Evolutionary conservation across 495 filamentous ascomycete species (phyloP).

Genomic region (Neurospora hispaniola): DNA sequence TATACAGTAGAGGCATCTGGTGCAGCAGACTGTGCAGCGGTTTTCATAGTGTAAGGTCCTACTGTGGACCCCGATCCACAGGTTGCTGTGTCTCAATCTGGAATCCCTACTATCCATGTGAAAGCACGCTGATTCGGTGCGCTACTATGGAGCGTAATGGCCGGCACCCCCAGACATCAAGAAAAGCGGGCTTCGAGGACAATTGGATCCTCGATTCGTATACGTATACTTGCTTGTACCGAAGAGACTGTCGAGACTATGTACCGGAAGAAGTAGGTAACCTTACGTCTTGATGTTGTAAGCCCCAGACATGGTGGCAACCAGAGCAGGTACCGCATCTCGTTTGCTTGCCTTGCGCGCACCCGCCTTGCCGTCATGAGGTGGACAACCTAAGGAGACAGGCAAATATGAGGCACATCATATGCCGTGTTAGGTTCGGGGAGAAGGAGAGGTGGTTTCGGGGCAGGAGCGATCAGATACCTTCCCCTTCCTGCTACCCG

Average conservation of each 20-base stretch:
- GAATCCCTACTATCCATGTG: too few relatives aligned
- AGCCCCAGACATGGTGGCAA: background rate
- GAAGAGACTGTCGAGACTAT: background rate
- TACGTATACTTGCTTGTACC: background rate
- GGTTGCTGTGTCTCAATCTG: too few relatives aligned
- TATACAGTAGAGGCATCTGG: background rate
- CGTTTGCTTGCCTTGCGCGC: background rate
- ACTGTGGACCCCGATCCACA: background rate
- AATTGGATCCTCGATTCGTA: background rate
- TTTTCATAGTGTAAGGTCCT: background rate
- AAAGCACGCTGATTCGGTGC: background rate
- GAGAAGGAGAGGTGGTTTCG: background rate
- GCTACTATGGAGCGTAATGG: background rate
- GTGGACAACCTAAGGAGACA: background rate
- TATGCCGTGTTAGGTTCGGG: background rate
- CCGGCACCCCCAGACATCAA: background rate
- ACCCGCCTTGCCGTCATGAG: background rate
- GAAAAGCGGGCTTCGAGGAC: background rate
- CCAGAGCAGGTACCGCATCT: background rate
- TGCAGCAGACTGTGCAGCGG: background rate
- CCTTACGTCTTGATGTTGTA: background rate
- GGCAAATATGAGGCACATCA: background rate
- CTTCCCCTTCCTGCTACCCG: background rate
- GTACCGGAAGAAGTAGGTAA: background rate
- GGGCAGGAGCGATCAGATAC: background rate